Base-by-base conservation (phyloP, 305 asterid genomes). In the Solanum hybrid region DNA sequence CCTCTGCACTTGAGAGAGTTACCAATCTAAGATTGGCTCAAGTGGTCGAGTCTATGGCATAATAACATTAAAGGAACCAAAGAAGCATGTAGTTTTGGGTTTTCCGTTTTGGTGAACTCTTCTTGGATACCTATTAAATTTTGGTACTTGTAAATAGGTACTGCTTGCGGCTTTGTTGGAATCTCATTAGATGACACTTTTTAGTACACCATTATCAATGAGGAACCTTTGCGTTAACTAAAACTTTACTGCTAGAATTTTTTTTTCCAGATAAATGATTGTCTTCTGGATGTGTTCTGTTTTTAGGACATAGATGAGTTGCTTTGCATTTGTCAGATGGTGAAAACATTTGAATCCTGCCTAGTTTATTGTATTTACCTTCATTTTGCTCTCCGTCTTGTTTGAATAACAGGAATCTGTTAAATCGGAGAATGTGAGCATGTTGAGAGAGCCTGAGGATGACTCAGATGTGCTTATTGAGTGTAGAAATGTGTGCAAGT, bases 401-500 rank as follows among this genome's bases (percentile, higher is more conserved):
- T 46, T 87, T 90, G 80, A 76, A 80, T 79, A 32, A 66, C 91
- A 95, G 98, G 96, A 93, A 93, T 87, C 93, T 91, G 91, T 76
- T 89, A 92, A 91, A 93, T 82, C 90, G 36, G 95, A 91, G 81
- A 91, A 90, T 60, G 88, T 91, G 92, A 91, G 92, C 79, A 79
- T 90, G 78, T 81, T 87, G 38, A 88, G 91, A 85, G 94, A 93
- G 89, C 92, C 78, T 13, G 91, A 56, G 85, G 94, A 93, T 90
- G 97, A 94, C 4, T 89, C 98, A 10, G 97, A 96, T 92, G 99
- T 97, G 93, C 96, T 97, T 73, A 96, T 97, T 89, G 99, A 97
- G 89, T 97, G 99, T 87, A 94, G 95, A 90, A 96, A 97, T 92
- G 94, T 97, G 51, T 93, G 95, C 93, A 97, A 97, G 94, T 97